phyloP scores from a whole-genome alignment of 1,284 basidiomycete genomes.

The Puccinia horiana region DNA sequence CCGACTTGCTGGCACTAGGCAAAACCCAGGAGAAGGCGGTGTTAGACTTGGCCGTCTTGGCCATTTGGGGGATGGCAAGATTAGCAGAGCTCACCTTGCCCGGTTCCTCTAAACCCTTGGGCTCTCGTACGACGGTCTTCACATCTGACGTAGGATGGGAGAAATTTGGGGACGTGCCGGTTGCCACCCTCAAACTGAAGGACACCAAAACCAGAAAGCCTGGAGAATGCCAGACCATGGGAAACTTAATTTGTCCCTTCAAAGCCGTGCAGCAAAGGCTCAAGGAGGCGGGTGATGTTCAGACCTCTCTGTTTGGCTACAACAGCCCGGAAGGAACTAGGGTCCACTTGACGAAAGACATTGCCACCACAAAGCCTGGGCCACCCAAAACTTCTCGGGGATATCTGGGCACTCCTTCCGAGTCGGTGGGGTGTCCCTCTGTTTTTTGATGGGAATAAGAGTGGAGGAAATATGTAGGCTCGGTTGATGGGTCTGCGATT shows the following conservation, averaged over 20 bases:
- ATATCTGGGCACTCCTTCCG: no score
- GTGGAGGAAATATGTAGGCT: no score
- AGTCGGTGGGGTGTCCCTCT: no score
- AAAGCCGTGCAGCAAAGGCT: background rate
- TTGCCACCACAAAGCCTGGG: no score
- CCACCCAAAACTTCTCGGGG: no score
- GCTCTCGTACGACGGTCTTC: background rate
- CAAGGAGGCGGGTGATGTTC: background rate
- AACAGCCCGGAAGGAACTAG: no score
- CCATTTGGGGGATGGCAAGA: slow-evolving; percentile 14
- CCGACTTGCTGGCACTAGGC: background rate
- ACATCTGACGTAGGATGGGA: background rate
- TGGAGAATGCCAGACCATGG: no score
- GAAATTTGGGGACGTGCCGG: no score
- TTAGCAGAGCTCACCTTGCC: background rate
- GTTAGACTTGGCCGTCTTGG: background rate
- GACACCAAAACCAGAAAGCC: background rate
- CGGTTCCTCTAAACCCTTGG: background rate
- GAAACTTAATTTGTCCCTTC: background rate
- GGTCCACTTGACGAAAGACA: no score
- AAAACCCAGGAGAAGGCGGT: background rate
- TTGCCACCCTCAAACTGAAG: no score
- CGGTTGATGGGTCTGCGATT: no score
- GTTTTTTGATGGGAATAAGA: no score
- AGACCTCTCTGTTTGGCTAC: background rate